Evolutionary conservation across 23 red algal species (phyloP).

Genomic region (Agarophyton chilense): DNA sequence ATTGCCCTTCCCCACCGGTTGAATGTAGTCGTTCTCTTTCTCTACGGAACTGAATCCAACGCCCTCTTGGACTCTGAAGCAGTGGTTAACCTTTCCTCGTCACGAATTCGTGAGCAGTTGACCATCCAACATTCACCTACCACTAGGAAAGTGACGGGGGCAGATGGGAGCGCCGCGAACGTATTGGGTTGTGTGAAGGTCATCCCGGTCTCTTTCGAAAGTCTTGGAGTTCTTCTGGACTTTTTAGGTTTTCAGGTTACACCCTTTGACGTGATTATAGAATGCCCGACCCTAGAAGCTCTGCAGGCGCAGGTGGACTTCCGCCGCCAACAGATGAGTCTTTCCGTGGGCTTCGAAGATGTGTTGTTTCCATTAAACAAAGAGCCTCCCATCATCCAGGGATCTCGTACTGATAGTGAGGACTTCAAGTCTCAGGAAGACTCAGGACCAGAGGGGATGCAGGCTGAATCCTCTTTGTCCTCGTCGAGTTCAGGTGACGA

Average conservation of each 20-base stretch:
- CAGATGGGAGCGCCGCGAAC: too few relatives aligned
- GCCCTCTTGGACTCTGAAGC: not conserved
- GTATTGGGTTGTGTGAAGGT: too few relatives aligned
- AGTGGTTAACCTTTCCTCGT: too few relatives aligned
- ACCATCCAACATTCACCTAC: too few relatives aligned
- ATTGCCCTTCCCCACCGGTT: not conserved
- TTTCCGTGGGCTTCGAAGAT: not conserved
- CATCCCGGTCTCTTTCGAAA: not conserved
- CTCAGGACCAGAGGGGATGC: constrained; percentile 12
- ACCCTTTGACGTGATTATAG: not conserved
- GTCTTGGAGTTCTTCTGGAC: not conserved
- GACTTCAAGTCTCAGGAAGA: constrained; percentile 14
- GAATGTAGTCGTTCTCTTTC: not conserved
- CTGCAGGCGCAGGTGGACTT: too few relatives aligned
- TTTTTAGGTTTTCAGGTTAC: not conserved
- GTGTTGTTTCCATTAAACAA: not conserved
- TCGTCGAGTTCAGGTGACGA: too few relatives aligned
- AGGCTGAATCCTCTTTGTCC: not conserved
- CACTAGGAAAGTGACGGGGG: too few relatives aligned
- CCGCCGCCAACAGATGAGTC: not conserved
- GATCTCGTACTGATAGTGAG: too few relatives aligned
- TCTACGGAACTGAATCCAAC: not conserved
- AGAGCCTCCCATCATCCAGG: not conserved
- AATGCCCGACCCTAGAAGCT: not conserved
- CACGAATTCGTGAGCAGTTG: too few relatives aligned